These are phyloP conservation scores for Ophiostoma australiae DNA, from an alignment of 2,329 filamentous ascomycete genomes.

Conservation along the genomic window DNA sequence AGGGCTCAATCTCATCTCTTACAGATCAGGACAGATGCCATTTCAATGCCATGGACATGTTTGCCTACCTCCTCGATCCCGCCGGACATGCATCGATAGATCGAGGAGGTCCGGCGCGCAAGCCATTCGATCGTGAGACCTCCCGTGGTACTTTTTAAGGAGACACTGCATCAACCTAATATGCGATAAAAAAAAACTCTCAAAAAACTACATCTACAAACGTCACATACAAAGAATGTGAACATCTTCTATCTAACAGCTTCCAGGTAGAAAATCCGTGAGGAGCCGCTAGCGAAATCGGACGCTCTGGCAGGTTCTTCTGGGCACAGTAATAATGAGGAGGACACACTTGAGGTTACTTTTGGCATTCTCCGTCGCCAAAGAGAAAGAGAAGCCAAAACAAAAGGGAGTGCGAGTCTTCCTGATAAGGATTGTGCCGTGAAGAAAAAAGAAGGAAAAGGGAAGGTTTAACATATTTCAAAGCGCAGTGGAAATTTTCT, in stretches of 20 bases:
- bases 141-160: not conserved
- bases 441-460: constrained; percentile 33
- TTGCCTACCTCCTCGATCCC: not conserved
- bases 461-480: constrained; percentile 20
- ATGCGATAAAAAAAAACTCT: not conserved
- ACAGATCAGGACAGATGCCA: not conserved
- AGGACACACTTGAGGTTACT: constrained; percentile 64
- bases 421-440: constrained; percentile 86
- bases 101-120: not conserved
- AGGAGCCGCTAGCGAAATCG: constrained; percentile 99
- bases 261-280: constrained; percentile 28
- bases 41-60: not conserved
- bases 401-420: constrained; percentile 27
- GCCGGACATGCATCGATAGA: not conserved
- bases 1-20: not conserved
- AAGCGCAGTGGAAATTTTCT: not conserved
- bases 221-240: constrained; percentile 21
- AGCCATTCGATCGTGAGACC: not conserved
- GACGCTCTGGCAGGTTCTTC: constrained; percentile 63
- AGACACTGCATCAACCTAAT: not conserved
- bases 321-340: constrained; percentile 90
- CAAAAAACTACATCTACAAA: not conserved
- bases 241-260: constrained; percentile 31
- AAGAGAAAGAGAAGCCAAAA: constrained; percentile 4
- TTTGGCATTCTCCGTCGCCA: constrained; percentile 11